Evolutionary conservation across 2,329 filamentous ascomycete genomes (phyloP).

Genomic region (Colletotrichum sp.): DNA sequence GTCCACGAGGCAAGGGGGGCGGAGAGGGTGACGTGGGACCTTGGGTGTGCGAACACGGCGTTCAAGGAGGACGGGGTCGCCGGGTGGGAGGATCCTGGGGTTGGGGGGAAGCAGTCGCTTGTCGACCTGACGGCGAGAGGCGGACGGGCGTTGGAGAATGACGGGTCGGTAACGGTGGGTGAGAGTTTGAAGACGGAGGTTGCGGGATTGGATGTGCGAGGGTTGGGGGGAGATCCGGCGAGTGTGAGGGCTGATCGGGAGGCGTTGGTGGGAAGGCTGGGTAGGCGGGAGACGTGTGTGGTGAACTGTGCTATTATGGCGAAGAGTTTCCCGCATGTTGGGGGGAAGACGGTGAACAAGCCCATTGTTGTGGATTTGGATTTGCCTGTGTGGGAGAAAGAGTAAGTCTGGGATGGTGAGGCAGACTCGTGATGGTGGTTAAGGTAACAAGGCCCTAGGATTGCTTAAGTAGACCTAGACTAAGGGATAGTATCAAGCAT

Average conservation of each 20-base stretch:
- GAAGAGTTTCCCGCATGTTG: conserved; percentile 66
- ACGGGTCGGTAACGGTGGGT: conserved; percentile 32
- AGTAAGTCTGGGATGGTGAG: not conserved
- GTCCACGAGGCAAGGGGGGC: conserved; percentile 72
- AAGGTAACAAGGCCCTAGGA: not conserved
- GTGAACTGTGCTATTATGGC: conserved; percentile 82
- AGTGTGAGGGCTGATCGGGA: conserved; percentile 45
- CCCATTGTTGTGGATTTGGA: conserved; percentile 86
- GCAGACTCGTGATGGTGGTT: not conserved
- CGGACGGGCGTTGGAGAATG: conserved; percentile 48
- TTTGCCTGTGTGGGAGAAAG: conserved; percentile 60
- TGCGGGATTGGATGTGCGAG: conserved; percentile 33
- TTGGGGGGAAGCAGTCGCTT: conserved; percentile 63
- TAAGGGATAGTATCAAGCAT: not conserved
- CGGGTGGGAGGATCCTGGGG: conserved; percentile 66
- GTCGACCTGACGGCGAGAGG: conserved; percentile 62
- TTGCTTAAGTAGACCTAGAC: not conserved
- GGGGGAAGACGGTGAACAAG: conserved; percentile 73
- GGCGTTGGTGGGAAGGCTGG: conserved; percentile 45
- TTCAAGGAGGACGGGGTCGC: conserved; percentile 50
- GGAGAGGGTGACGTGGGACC: conserved; percentile 66
- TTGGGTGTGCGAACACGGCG: conserved; percentile 39
- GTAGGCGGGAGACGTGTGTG: conserved; percentile 73
- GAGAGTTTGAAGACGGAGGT: conserved; percentile 4
- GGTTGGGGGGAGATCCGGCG: conserved; percentile 45